Percentiles rank a stretch among this genome's conserved stretches.
These are phyloP conservation scores for Vitis hybrid DNA, from an alignment of 177 flowering plant species.

Conservation along the genomic window DNA sequence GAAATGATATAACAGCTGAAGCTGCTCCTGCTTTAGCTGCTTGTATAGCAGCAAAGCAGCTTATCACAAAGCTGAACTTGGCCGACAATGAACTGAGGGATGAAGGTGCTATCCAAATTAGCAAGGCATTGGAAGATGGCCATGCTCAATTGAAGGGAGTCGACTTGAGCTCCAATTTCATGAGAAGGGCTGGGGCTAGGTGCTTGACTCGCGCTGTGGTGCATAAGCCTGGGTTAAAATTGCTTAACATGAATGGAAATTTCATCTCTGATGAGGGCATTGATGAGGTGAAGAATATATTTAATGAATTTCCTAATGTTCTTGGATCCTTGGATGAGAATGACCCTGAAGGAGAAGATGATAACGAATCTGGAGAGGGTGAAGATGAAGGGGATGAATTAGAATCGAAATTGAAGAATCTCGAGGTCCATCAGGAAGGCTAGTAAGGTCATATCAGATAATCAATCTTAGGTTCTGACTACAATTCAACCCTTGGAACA, in stretches of 20 bases:
- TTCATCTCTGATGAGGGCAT: conserved; percentile 83
- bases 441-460: conserved; percentile 16
- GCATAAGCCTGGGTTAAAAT: conserved; percentile 53
- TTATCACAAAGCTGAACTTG: conserved; percentile 61
- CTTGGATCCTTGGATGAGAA: conserved; percentile 88
- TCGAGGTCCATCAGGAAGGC: conserved; percentile 56
- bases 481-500: background rate
- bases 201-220: conserved; percentile 54
- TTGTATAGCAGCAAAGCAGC: conserved; percentile 46
- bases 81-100: conserved; percentile 85
- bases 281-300: conserved; percentile 72
- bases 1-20: conserved; percentile 76
- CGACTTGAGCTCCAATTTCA: conserved; percentile 60
- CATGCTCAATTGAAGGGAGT: conserved; percentile 55
- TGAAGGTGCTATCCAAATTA: conserved; percentile 60
- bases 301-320: conserved; percentile 46
- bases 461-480: background rate
- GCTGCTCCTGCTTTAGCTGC: conserved; percentile 64
- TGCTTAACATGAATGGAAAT: conserved; percentile 72
- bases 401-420: conserved; percentile 66
- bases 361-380: conserved; percentile 30
- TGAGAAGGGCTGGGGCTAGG: conserved; percentile 74
- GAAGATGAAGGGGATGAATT: conserved; percentile 35
- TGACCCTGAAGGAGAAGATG: conserved; percentile 78
- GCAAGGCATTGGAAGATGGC: conserved; percentile 52